Conservation (phyloP, 306 rosid genomes). For the Dalbergia oliveri region DNA sequence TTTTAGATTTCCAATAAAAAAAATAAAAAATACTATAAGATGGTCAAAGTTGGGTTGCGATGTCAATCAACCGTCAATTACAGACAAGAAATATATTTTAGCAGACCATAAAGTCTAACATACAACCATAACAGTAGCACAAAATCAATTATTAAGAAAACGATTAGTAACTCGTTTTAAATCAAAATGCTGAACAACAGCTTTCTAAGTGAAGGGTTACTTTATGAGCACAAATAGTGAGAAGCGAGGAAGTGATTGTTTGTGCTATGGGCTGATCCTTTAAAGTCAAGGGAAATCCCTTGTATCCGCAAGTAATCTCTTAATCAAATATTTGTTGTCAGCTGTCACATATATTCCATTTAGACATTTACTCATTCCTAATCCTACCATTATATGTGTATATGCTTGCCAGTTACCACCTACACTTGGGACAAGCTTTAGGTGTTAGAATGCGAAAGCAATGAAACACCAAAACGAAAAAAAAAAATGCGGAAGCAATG, state of each 20-base stretch:
- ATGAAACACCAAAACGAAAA: neutral
- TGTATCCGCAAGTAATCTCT: slow-evolving; percentile 44
- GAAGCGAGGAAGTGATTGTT: slow-evolving; percentile 28
- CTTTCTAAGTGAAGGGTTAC: neutral
- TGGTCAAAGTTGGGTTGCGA: neutral
- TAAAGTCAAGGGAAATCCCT: slow-evolving; percentile 52
- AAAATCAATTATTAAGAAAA: slow-evolving; percentile 4
- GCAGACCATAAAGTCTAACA: neutral
- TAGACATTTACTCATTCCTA: neutral
- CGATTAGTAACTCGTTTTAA: neutral
- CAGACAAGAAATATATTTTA: neutral
- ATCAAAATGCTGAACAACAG: neutral
- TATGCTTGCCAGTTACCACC: slow-evolving; percentile 44
- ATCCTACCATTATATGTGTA: neutral
- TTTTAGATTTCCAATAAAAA: too few species aligned
- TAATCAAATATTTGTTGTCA: slow-evolving; percentile 33
- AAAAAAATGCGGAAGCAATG: slow-evolving; percentile 5
- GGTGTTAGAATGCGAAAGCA: slow-evolving; percentile 23
- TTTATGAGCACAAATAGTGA: neutral
- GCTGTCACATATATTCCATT: slow-evolving; percentile 7
- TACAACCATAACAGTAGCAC: neutral
- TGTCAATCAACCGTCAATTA: neutral
- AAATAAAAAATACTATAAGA: neutral
- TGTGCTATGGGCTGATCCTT: slow-evolving; percentile 21
- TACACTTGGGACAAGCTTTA: slow-evolving; percentile 32